Percentiles rank a stretch among this genome's conserved stretches.
Conservation (phyloP, 768 basidiomycete species). For the Lactifluus volemus region DNA sequence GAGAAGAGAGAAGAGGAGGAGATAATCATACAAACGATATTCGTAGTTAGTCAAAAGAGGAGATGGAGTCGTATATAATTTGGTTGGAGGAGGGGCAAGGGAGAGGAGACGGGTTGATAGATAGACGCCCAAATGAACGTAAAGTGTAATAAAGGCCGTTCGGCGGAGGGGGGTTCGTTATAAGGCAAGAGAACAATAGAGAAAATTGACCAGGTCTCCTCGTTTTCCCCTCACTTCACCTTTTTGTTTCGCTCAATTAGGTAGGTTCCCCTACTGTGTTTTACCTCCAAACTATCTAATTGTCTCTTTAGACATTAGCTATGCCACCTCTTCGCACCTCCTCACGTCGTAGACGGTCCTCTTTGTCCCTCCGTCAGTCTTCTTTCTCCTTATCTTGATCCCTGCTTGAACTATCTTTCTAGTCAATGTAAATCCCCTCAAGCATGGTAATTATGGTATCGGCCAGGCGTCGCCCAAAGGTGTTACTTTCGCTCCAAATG, state of each 20-base stretch:
- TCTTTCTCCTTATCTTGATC: neutral
- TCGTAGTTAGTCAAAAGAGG: too few relatives aligned
- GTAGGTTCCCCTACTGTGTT: neutral
- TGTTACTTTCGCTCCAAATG: constrained; percentile 56
- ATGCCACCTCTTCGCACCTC: constrained; percentile 18
- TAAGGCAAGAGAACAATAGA: constrained; percentile 20
- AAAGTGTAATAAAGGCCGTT: neutral
- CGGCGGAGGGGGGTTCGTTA: constrained; percentile 2
- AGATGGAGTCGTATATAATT: too few relatives aligned
- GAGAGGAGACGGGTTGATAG: neutral
- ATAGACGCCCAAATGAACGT: neutral
- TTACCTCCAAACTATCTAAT: neutral
- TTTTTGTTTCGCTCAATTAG: constrained; percentile 21
- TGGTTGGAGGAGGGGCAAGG: neutral
- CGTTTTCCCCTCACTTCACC: neutral
- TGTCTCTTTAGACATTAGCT: constrained; percentile 8
- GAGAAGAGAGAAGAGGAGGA: neutral
- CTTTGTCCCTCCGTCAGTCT: constrained; percentile 16
- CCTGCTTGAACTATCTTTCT: neutral
- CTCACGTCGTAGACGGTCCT: constrained; percentile 19
- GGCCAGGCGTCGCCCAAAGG: constrained; percentile 33
- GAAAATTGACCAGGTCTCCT: neutral
- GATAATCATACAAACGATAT: neutral
- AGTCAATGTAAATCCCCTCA: constrained; percentile 30
- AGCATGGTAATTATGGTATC: constrained; percentile 47